Percentiles rank a stretch among this genome's conserved stretches.
phyloP scores from a whole-genome alignment of 345 rosid genomes.

The Excoecaria agallocha region DNA sequence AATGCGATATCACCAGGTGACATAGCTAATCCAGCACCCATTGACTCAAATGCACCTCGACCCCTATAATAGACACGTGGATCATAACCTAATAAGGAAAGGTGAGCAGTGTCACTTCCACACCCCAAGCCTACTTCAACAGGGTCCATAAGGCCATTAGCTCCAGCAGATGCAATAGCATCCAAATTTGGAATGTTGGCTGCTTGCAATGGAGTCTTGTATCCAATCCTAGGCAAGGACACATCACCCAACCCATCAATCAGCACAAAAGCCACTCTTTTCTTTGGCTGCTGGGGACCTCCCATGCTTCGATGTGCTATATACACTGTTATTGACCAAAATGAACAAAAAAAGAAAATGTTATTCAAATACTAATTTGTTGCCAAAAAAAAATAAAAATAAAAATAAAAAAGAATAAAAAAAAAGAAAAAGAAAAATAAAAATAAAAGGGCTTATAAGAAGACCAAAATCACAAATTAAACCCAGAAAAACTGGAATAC shows the following conservation, averaged over 20 bases:
- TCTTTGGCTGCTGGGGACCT: slow-evolving; percentile 40
- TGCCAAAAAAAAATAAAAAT: too few relatives aligned
- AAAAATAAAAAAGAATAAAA: too few relatives aligned
- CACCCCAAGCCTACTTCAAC: slow-evolving; percentile 99
- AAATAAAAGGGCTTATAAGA: background rate
- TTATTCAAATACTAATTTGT: background rate
- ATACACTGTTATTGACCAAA: background rate
- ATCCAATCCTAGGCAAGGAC: slow-evolving; percentile 68
- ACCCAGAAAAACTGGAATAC: background rate
- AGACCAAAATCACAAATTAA: background rate
- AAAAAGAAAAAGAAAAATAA: too few relatives aligned
- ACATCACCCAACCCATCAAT: slow-evolving; percentile 95
- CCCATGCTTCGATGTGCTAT: slow-evolving; percentile 33
- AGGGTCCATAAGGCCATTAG: slow-evolving; percentile 98
- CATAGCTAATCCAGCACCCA: slow-evolving; percentile 98
- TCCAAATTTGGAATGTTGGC: slow-evolving; percentile 74
- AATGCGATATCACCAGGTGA: slow-evolving; percentile 96
- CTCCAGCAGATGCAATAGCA: slow-evolving; percentile 85
- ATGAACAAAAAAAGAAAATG: background rate
- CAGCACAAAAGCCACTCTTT: slow-evolving; percentile 82
- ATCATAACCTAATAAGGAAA: slow-evolving; percentile 84
- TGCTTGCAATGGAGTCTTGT: slow-evolving; percentile 77
- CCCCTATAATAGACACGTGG: slow-evolving; percentile 90
- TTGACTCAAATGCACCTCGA: slow-evolving; percentile 94
- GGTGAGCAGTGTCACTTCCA: slow-evolving; percentile 99